Percentiles rank a stretch among this genome's conserved stretches.
Conservation (phyloP, 129 eudicot genomes). For the Chrysanthemum makinoi region DNA sequence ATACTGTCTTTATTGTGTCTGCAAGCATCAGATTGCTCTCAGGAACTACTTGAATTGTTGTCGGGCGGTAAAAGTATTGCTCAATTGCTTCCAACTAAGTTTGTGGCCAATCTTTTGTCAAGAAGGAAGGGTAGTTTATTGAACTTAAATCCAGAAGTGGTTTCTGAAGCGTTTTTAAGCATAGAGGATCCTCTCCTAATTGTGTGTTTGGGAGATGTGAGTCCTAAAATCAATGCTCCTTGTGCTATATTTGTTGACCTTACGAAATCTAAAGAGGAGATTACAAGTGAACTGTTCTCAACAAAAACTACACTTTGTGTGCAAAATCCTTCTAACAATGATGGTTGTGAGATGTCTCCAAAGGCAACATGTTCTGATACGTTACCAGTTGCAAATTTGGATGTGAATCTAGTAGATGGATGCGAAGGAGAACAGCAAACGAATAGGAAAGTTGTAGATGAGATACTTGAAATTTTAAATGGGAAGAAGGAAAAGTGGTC, state of each 20-base stretch:
- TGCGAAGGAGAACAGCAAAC: not conserved
- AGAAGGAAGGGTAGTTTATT: not conserved
- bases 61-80: not conserved
- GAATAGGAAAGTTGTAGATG: not conserved
- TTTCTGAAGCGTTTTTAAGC: not conserved
- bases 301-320: not conserved
- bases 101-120: not conserved
- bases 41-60: not conserved
- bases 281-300: not conserved
- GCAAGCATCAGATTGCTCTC: not conserved
- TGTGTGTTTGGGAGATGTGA: not conserved
- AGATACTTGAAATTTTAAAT: not conserved
- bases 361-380: not conserved
- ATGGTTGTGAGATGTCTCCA: not conserved
- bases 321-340: not conserved
- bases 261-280: not conserved
- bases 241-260: not conserved
- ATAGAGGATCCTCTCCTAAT: not conserved
- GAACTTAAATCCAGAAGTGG: not conserved
- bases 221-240: not conserved
- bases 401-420: not conserved
- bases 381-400: not conserved
- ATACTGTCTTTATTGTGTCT: not conserved
- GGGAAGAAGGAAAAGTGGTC: not conserved
- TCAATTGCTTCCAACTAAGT: not conserved